Percentiles rank a stretch among this genome's conserved stretches.
Conservation (phyloP, 129 eudicot genomes). For the Apium graveolens region DNA sequence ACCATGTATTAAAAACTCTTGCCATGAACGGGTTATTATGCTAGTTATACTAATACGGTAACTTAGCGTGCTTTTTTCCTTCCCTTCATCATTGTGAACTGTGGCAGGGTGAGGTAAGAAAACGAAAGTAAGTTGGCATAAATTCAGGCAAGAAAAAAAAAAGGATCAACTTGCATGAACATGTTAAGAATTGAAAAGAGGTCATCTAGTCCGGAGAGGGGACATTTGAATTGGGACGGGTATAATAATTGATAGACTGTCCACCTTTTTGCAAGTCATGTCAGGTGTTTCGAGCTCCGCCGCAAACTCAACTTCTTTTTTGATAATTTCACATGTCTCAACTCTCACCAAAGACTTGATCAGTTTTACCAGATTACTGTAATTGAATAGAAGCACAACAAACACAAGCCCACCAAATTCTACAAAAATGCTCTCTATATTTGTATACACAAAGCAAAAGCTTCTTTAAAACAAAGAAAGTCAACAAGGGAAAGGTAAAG, state of each 20-base stretch:
- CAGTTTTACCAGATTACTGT: not conserved
- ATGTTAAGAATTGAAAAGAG: conserved; percentile 18
- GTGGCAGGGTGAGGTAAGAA: too few species aligned
- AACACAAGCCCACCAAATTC: not conserved
- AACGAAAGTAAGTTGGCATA: not conserved
- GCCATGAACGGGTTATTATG: too few species aligned
- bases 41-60: too few species aligned
- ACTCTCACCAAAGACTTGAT: not conserved
- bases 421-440: not conserved
- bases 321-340: not conserved
- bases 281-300: not conserved
- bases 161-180: conserved; percentile 48
- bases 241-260: too few species aligned
- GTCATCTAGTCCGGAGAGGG: too few species aligned
- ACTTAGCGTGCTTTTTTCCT: too few species aligned
- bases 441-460: not conserved
- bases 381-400: not conserved
- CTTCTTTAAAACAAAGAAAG: conserved; percentile 3
- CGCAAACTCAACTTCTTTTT: not conserved
- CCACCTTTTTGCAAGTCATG: not conserved
- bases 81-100: too few species aligned
- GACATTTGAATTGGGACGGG: not conserved
- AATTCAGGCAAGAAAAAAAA: conserved; percentile 62
- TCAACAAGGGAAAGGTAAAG: not conserved
- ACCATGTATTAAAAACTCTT: too few species aligned